Base-by-base conservation (phyloP, 2,329 filamentous ascomycete genomes). In the Fusarium nurragi region DNA sequence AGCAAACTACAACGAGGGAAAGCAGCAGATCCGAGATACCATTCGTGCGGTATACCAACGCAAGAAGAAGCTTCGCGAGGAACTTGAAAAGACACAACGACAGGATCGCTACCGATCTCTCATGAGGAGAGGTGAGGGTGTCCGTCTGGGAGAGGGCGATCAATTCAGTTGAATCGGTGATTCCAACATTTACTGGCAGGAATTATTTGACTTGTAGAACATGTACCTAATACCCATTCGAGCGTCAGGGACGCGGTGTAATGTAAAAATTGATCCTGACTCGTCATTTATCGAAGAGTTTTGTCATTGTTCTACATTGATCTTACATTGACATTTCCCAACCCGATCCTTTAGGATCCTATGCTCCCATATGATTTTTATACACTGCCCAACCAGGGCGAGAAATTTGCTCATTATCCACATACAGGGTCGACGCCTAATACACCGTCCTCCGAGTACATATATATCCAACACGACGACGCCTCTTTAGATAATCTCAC, bases 21-120 rank as follows among this genome's bases (percentile, higher is more conserved):
- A 86, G 46, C 90, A 92, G 54, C 88, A 91, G 77, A 92, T 95
- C 19, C 88, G 87, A 65, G 84, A 88, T 21, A 93, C 93, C 3
- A 88, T 99, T 0, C 82, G 90, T 48, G 95, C 93, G 5, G 93
- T 99, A 3, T 99, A 97, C 77, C 92, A 97, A 82, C 84, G 95
- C 61, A 97, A 97, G 83, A 95, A 90, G 80, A 86, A 83, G 74
- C 72, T 81, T 58, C 82, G 93, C 16, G 77, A 90, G 71, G 81
- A 87, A 60, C 77, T 74, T 18, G 84, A 88, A 71, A 74, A 69
- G 7, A 73, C 67, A 4, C 75, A 76, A 41, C 76, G 73, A 63
- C 69, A 72, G 37, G 79, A 81, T 54, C 76, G 76, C 47, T 81
- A 79, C 30, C 79, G 84, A 44, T 78, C 78, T 53, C 77, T 83